A percentile compares a stretch with the other conserved stretches of the same genome.
Evolutionary conservation across 139 green algal genomes (phyloP).

Genomic region (Auxenochlorella pyrenoidosa): DNA sequence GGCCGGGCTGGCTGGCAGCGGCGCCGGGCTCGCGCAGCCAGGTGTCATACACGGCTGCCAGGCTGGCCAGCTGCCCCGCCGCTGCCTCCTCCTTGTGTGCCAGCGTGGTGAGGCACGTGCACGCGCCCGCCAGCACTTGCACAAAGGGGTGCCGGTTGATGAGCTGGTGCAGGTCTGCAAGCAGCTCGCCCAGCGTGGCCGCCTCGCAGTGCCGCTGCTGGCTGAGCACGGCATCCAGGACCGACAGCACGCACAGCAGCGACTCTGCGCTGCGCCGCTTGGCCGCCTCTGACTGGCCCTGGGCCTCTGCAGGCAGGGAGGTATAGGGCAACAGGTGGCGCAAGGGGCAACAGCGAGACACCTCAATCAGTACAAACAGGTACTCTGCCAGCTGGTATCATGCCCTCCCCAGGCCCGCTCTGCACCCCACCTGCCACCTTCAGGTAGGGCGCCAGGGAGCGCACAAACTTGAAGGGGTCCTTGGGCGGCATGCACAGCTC

Average conservation of each 20-base stretch:
- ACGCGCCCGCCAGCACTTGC: constrained; percentile 58
- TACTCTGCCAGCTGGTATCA: too few relatives aligned
- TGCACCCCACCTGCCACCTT: constrained; percentile 36
- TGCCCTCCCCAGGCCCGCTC: not conserved
- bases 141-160: constrained; percentile 62
- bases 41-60: constrained; percentile 10
- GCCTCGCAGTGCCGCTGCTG: constrained; percentile 44
- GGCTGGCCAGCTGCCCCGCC: constrained; percentile 43
- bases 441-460: constrained; percentile 79
- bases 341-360: too few relatives aligned
- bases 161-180: constrained; percentile 59
- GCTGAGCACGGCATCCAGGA: constrained; percentile 55
- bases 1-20: not conserved
- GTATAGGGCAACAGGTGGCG: too few relatives aligned
- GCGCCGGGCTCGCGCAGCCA: constrained; percentile 30
- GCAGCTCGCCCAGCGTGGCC: constrained; percentile 54
- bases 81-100: constrained; percentile 38
- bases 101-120: constrained; percentile 61
- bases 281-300: not conserved
- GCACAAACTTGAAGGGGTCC: constrained; percentile 67
- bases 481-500: constrained; percentile 57
- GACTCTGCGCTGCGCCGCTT: constrained; percentile 53
- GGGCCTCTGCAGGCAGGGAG: not conserved
- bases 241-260: constrained; percentile 67
- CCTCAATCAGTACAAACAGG: too few relatives aligned